phyloP scores from a whole-genome alignment of 768 basidiomycete species.

The Kwoniella dendrophila region DNA sequence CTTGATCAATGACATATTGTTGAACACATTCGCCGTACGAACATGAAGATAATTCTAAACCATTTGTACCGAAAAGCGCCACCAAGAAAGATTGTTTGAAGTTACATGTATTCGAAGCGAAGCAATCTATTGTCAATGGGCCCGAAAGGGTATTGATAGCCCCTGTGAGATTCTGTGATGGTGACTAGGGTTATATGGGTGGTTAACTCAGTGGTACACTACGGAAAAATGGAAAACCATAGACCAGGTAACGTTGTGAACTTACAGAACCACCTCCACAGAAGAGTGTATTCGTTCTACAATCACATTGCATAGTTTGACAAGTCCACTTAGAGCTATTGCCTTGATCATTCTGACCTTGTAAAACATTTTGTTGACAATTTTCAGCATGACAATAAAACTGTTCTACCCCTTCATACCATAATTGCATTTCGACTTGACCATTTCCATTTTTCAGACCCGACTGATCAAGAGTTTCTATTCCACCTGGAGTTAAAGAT shows the following conservation, averaged over 20 bases:
- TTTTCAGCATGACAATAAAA: constrained; percentile 77
- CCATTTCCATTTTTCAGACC: constrained; percentile 33
- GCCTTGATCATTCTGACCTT: constrained; percentile 34
- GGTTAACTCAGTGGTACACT: too few species aligned
- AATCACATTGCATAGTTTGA: constrained; percentile 72
- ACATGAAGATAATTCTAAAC: constrained; percentile 74
- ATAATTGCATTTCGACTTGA: constrained; percentile 47
- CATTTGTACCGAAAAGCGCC: constrained; percentile 69
- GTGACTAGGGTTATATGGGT: constrained; percentile 17
- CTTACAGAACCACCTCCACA: constrained; percentile 61
- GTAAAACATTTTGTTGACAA: constrained; percentile 65
- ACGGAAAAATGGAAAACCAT: too few species aligned
- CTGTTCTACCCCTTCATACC: constrained; percentile 60
- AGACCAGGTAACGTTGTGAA: not conserved
- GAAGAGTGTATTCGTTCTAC: constrained; percentile 70
- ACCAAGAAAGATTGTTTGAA: constrained; percentile 76
- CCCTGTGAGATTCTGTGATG: constrained; percentile 60
- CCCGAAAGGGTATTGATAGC: constrained; percentile 71
- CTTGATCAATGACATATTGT: constrained; percentile 72
- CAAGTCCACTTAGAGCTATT: constrained; percentile 69
- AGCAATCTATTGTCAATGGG: constrained; percentile 70
- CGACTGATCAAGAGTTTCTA: constrained; percentile 7
- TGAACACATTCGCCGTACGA: constrained; percentile 85
- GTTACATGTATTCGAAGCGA: constrained; percentile 63
- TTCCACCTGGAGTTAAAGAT: constrained; percentile 63